A percentile compares a stretch with the other conserved stretches of the same genome.
Conservation (phyloP, 352 stramenopile species). For the Globisporangium nagaii region DNA sequence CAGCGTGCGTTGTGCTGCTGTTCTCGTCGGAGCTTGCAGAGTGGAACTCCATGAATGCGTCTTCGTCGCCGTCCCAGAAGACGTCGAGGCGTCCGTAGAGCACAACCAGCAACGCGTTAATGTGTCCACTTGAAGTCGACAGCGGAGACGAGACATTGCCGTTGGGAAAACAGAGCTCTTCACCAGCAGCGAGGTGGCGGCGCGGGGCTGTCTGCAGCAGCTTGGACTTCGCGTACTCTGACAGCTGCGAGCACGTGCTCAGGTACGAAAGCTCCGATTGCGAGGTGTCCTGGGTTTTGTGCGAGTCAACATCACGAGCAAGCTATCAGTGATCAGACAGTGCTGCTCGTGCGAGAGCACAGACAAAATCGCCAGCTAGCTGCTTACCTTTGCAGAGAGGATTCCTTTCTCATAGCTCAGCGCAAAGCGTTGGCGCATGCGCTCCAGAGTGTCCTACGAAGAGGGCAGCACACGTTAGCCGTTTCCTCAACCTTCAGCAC, state of each 20-base stretch:
- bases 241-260: slow-evolving; percentile 34
- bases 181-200: slow-evolving; percentile 10
- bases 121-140: background rate
- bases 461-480: background rate
- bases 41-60: background rate
- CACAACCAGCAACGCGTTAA: slow-evolving; percentile 27
- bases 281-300: slow-evolving; percentile 20
- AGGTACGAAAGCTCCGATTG: slow-evolving; percentile 33
- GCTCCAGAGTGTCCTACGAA: slow-evolving; percentile 10
- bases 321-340: background rate
- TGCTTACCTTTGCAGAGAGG: slow-evolving; percentile 5
- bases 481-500: too few species aligned
- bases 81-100: slow-evolving; percentile 39
- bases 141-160: background rate
- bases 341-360: too few species aligned
- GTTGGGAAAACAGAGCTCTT: slow-evolving; percentile 13
- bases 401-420: slow-evolving; percentile 22
- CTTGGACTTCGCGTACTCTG: slow-evolving; percentile 19
- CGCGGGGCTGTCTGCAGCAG: slow-evolving; percentile 24
- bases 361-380: too few species aligned
- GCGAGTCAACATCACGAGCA: too few species aligned
- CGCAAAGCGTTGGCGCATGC: slow-evolving; percentile 16
- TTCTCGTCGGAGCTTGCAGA: background rate
- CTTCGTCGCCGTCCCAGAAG: slow-evolving; percentile 26
- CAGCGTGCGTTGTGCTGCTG: background rate